Percentiles rank a stretch among this genome's conserved stretches.
Conservation (phyloP, 805 yeast species). For the Saccharomycopsis fibuligera region DNA sequence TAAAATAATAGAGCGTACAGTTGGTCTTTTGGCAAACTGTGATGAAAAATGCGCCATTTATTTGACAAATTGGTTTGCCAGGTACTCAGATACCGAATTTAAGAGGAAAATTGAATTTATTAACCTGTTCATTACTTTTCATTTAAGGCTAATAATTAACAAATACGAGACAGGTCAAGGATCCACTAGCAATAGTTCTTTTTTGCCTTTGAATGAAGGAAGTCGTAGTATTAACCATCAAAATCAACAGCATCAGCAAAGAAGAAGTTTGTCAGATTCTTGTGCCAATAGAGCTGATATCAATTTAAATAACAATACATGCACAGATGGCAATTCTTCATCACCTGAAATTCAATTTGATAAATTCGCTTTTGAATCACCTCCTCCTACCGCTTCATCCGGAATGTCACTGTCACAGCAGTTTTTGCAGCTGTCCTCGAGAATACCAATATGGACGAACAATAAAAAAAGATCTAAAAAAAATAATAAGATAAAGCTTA, state of each 20-base stretch:
- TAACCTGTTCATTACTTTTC: constrained; percentile 74
- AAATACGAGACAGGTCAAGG: not conserved
- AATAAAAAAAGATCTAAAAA: constrained; percentile 14
- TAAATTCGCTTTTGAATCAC: not conserved
- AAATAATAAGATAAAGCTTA: constrained; percentile 27
- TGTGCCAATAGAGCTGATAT: not conserved
- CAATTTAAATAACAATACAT: not conserved
- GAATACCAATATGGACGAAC: constrained; percentile 4
- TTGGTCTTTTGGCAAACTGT: constrained; percentile 60
- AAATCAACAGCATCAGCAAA: too few relatives aligned
- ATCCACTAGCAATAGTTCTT: too few relatives aligned
- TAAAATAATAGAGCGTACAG: constrained; percentile 59
- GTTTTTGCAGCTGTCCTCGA: not conserved
- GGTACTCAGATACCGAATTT: constrained; percentile 38
- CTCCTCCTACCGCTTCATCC: constrained; percentile 11
- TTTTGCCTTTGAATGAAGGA: too few relatives aligned
- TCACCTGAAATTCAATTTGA: not conserved
- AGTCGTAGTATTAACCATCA: too few relatives aligned
- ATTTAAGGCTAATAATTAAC: constrained; percentile 36
- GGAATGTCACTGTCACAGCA: not conserved
- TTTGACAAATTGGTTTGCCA: constrained; percentile 52
- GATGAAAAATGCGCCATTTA: constrained; percentile 35
- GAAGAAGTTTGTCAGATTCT: not conserved
- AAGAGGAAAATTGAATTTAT: constrained; percentile 53
- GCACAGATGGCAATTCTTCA: not conserved